Evolutionary conservation across 768 basidiomycete species (phyloP), one percentile per base, ranked within the genome.

Genomic region (Cystofilobasidium ferigula): DNA sequence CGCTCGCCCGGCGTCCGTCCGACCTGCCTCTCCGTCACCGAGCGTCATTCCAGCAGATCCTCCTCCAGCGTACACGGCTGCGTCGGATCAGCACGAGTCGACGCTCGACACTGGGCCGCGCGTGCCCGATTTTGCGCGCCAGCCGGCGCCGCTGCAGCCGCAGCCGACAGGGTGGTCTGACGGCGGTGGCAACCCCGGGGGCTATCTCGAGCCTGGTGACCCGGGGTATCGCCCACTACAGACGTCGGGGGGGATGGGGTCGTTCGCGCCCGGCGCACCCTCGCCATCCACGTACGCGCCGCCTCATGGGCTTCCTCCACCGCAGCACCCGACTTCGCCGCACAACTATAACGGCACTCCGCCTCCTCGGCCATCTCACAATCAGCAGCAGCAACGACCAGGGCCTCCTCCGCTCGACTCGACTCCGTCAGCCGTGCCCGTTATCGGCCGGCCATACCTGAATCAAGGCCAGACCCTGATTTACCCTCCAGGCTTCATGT

Each of bases 21-120:
- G n/a, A n/a, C n/a, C n/a, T n/a, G n/a, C n/a, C n/a, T n/a, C 54
- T 22, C 63, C 63, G 16, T 42, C 57, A 18, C 56, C 63, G 1
- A 54, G 54, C 14, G 42, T 26, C 6, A 26, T 56, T 16, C 56
- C 63, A 26, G 18, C 38, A 26, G 63, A 64, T 34, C 63, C 63
- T 24, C 63, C 63, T 4, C 63, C 63, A 40, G 63, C 63, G 5
- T 64, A 64, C 56, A 57, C 63, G 38, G 43, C 63, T 3, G 20
- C 43, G 20, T 26, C 35, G 12, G 35, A 53, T 16, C 51, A 38
- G 26, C 32, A 16, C 28, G 57, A 64, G 28, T 35, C n/a, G 42
- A 59, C 47, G 24, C 24, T 64, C 36, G 63, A 64, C 24, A 34
- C 30, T 26, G 63, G 63, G 3, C 63, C 63, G 2, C 35, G 32